Percentiles rank a stretch among this genome's conserved stretches.
Evolutionary conservation across 306 rosid species (phyloP).

Genomic region (Cucumis melo): DNA sequence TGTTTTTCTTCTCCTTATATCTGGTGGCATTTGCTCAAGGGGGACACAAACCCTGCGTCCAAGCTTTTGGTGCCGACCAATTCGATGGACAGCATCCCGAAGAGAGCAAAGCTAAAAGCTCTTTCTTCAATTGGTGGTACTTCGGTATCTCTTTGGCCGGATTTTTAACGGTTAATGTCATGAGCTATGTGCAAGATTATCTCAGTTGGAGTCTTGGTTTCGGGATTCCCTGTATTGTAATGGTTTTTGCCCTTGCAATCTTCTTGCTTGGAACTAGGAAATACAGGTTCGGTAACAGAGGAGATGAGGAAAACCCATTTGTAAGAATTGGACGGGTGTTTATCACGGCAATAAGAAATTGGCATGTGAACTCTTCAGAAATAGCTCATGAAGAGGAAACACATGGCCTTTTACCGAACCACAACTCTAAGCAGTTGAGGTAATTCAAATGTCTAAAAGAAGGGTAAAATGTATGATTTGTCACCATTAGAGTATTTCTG

Average conservation of each 20-base stretch:
- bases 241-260: constrained; percentile 33
- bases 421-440: constrained; percentile 26
- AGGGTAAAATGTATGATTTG: background rate
- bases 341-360: constrained; percentile 20
- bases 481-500: background rate
- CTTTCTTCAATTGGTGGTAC: no score
- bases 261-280: constrained; percentile 46
- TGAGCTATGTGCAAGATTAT: constrained; percentile 37
- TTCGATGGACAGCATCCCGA: no score
- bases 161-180: constrained; percentile 16
- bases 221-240: constrained; percentile 39
- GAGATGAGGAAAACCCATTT: constrained; percentile 25
- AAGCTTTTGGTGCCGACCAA: no score
- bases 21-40: no score
- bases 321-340: constrained; percentile 34
- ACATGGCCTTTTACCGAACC: constrained; percentile 20
- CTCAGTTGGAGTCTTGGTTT: constrained; percentile 54
- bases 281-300: constrained; percentile 23
- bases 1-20: no score
- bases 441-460: background rate
- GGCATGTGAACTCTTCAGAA: constrained; percentile 8
- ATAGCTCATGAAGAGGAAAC: constrained; percentile 18
- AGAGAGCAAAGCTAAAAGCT: no score
- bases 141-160: no score
- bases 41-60: no score